Conservation (phyloP, 208 protist species). For the Crithidia expoeki region DNA sequence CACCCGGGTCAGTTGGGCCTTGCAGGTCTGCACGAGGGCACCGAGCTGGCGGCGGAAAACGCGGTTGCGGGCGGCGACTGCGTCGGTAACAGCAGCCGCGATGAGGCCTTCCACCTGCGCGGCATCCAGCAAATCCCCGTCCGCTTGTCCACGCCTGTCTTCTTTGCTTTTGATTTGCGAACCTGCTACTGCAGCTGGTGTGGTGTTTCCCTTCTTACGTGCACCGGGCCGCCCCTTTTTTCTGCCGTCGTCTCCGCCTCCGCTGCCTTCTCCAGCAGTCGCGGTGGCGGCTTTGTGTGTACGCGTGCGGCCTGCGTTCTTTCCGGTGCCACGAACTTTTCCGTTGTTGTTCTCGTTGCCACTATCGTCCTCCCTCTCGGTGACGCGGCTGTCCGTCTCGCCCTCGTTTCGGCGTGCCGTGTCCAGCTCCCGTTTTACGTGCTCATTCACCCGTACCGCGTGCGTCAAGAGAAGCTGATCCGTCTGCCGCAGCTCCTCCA, state of each 20-base stretch:
- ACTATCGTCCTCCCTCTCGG: neutral
- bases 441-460: constrained; percentile 1
- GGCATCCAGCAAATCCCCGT: neutral
- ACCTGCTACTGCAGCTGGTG: neutral
- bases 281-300: neutral
- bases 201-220: neutral
- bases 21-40: constrained; percentile 17
- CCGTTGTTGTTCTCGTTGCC: neutral
- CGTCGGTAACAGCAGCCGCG: constrained; percentile 19
- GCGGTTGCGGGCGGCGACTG: constrained; percentile 16
- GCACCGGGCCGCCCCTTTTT: neutral
- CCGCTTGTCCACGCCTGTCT: neutral
- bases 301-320: neutral
- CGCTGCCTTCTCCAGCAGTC: neutral
- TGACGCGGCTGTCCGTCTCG: neutral
- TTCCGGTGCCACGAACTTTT: neutral
- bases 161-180: neutral
- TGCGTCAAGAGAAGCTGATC: constrained; percentile 36
- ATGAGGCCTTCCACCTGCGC: constrained; percentile 8
- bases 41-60: constrained; percentile 19
- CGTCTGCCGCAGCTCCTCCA: constrained; percentile 61
- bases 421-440: neutral
- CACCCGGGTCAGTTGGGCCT: constrained; percentile 34
- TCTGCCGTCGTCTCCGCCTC: neutral
- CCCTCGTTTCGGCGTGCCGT: neutral